A percentile compares a stretch with the other conserved stretches of the same genome.
Evolutionary conservation across 2,329 filamentous ascomycete genomes (phyloP).

Genomic region (Beauveria sp.): DNA sequence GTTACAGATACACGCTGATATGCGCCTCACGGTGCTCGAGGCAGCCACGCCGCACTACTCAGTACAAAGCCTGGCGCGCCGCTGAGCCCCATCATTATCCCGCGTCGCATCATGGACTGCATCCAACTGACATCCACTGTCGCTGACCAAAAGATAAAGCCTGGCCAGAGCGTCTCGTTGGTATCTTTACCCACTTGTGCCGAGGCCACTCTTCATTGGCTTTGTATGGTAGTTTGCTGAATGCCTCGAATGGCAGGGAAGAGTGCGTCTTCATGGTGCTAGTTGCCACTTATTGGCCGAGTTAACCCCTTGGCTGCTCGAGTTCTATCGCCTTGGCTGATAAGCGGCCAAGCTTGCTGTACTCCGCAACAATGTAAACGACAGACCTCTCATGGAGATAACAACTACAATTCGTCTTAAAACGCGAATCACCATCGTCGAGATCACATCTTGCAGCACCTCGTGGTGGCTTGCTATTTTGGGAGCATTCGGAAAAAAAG

Average conservation of each 20-base stretch:
- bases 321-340: background rate
- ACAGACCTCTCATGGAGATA: background rate
- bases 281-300: background rate
- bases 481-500: background rate
- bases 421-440: background rate
- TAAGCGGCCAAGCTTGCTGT: background rate
- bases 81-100: background rate
- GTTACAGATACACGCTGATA: background rate
- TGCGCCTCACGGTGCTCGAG: background rate
- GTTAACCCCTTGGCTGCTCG: background rate
- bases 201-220: background rate
- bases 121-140: background rate
- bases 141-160: background rate
- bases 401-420: background rate
- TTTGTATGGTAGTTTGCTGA: background rate
- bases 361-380: background rate
- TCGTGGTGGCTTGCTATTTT: constrained; percentile 2
- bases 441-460: constrained; percentile 3
- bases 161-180: background rate
- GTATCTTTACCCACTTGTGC: background rate
- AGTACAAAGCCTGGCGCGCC: background rate
- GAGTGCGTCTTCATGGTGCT: background rate
- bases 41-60: too few species aligned
- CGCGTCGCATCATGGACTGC: background rate
- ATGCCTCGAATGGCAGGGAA: too few species aligned